These are phyloP conservation scores for Musa balbisiana DNA, from an alignment of 202 grass and related monocot species.

Conservation along the genomic window DNA sequence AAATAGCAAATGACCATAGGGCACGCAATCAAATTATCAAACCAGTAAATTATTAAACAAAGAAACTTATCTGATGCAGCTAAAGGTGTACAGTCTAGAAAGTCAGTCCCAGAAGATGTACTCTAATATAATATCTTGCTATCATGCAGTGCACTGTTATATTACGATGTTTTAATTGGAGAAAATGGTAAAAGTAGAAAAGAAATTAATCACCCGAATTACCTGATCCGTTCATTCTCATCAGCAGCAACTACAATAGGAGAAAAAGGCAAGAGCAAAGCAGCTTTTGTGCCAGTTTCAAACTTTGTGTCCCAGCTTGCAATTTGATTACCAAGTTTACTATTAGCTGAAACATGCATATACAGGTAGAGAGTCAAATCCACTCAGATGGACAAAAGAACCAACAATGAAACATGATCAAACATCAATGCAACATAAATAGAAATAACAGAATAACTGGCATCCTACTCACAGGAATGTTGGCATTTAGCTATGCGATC, in stretches of 20 bases:
- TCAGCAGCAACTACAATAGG: conserved; percentile 84
- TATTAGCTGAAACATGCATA: conserved; percentile 41
- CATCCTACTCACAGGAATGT: conserved; percentile 57
- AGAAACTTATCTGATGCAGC: neutral
- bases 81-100: neutral
- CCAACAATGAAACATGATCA: conserved; percentile 25
- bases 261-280: conserved; percentile 76
- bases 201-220: neutral
- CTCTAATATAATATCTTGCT: neutral
- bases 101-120: neutral
- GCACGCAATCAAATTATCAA: neutral
- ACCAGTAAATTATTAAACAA: neutral
- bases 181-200: neutral
- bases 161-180: neutral
- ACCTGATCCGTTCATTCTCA: conserved; percentile 94
- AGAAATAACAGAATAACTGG: neutral
- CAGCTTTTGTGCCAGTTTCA: conserved; percentile 69
- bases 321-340: conserved; percentile 91
- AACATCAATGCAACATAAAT: conserved; percentile 23
- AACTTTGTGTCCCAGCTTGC: conserved; percentile 94
- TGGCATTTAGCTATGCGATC: conserved; percentile 78
- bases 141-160: no score
- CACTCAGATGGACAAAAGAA: conserved; percentile 9
- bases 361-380: conserved; percentile 1
- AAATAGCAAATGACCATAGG: neutral